Evolutionary conservation across 345 rosid genomes (phyloP).

Genomic region (Salix caprea): DNA sequence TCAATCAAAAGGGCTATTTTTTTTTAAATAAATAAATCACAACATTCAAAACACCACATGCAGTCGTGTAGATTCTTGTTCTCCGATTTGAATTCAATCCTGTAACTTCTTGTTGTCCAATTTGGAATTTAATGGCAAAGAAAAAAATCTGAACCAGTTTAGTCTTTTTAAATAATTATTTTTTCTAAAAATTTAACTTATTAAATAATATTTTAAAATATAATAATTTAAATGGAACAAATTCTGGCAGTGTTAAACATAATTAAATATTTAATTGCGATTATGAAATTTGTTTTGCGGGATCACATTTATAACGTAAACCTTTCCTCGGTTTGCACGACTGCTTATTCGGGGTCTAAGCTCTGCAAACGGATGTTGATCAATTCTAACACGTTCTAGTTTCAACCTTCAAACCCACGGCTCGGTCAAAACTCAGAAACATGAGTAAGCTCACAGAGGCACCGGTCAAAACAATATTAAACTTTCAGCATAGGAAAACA

Average conservation of each 20-base stretch:
- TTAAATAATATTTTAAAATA: too few relatives aligned
- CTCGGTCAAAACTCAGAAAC: background rate
- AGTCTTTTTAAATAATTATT: background rate
- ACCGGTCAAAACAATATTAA: background rate
- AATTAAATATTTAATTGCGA: too few relatives aligned
- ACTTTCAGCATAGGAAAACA: background rate
- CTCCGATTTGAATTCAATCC: background rate
- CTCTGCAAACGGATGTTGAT: background rate
- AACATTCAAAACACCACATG: background rate
- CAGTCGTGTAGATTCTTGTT: background rate
- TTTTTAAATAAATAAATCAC: background rate
- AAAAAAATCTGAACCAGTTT: background rate
- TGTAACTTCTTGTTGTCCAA: background rate
- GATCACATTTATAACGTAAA: background rate
- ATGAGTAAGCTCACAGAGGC: background rate
- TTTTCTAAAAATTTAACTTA: too few relatives aligned
- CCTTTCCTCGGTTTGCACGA: background rate
- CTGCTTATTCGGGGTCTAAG: background rate
- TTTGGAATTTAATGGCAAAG: background rate
- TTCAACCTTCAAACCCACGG: slow-evolving; percentile 5
- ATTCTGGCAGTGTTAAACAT: too few relatives aligned
- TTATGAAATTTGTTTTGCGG: background rate
- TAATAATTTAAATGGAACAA: too few relatives aligned
- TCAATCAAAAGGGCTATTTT: too few relatives aligned
- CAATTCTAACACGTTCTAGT: background rate